These are phyloP conservation scores for Fusarium sp. DNA, from an alignment of 2,329 filamentous ascomycete species.

Conservation along the genomic window DNA sequence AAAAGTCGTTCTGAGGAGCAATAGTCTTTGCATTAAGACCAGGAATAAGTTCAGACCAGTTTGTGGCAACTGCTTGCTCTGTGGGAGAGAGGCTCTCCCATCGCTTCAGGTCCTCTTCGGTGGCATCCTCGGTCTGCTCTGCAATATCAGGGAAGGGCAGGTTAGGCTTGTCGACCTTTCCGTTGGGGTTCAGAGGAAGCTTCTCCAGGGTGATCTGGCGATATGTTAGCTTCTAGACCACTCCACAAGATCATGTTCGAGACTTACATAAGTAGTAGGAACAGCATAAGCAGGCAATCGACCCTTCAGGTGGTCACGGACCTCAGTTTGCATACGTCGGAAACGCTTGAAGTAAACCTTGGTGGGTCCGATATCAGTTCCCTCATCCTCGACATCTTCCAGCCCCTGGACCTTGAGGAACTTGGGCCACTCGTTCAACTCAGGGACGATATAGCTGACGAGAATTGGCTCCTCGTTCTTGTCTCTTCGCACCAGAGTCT, in stretches of 20 bases:
- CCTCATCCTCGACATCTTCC: conserved; percentile 66
- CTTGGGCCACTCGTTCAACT: conserved; percentile 70
- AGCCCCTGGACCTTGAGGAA: conserved; percentile 69
- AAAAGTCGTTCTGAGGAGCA: conserved; percentile 47
- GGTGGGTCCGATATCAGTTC: conserved; percentile 57
- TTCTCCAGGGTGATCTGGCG: conserved; percentile 39
- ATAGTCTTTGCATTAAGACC: conserved; percentile 76
- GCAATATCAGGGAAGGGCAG: conserved; percentile 83
- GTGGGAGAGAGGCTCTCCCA: conserved; percentile 57
- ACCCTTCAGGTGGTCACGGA: conserved; percentile 46
- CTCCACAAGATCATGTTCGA: conserved; percentile 20
- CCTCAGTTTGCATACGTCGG: conserved; percentile 59
- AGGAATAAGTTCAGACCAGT: conserved; percentile 78
- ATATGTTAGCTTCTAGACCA: background rate
- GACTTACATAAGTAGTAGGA: conserved; percentile 50
- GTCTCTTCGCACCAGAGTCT: conserved; percentile 72
- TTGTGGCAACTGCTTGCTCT: conserved; percentile 59
- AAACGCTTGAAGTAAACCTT: conserved; percentile 59
- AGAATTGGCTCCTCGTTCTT: conserved; percentile 76
- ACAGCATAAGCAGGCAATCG: conserved; percentile 50
- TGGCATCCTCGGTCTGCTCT: conserved; percentile 62
- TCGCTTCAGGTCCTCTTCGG: conserved; percentile 58
- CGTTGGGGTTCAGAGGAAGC: conserved; percentile 79
- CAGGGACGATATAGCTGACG: conserved; percentile 88
- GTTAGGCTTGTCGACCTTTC: conserved; percentile 82